A percentile compares a stretch with the other conserved stretches of the same genome.
phyloP scores from a whole-genome alignment of 2,329 filamentous ascomycete genomes.

The Aspergillus pseudoterreus region DNA sequence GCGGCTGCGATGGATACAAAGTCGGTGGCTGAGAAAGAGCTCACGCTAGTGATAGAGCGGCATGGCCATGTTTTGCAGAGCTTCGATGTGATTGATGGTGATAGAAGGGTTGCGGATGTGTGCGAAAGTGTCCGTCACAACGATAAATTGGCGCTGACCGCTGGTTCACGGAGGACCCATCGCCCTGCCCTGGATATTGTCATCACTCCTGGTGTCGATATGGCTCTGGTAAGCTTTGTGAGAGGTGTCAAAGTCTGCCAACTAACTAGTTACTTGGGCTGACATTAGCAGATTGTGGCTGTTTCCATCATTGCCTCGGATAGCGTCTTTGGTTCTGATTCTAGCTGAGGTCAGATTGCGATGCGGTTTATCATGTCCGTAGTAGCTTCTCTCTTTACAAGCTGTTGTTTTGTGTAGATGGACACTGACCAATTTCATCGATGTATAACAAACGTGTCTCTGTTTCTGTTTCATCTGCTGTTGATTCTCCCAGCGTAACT shows the following conservation, averaged over 20 bases:
- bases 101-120: not conserved
- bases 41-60: not conserved
- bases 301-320: not conserved
- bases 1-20: slow-evolving; percentile 11
- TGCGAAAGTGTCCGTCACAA: not conserved
- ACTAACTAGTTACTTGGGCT: too few species aligned
- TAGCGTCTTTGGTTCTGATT: not conserved
- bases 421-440: too few species aligned
- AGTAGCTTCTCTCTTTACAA: too few species aligned
- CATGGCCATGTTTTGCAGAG: not conserved
- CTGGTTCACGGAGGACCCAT: not conserved
- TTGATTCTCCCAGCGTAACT: too few species aligned
- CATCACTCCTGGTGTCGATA: not conserved
- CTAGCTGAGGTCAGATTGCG: not conserved
- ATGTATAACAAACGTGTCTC: too few species aligned
- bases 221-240: not conserved
- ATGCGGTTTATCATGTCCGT: too few species aligned
- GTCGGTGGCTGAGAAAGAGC: slow-evolving; percentile 6
- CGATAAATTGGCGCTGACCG: not conserved
- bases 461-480: too few species aligned
- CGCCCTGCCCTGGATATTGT: not conserved
- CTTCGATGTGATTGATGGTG: not conserved
- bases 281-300: not conserved
- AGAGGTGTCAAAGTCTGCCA: not conserved
- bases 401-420: too few species aligned